Conservation (phyloP, 2,329 filamentous ascomycete genomes). For the Tolypocladium ophioglossoides region DNA sequence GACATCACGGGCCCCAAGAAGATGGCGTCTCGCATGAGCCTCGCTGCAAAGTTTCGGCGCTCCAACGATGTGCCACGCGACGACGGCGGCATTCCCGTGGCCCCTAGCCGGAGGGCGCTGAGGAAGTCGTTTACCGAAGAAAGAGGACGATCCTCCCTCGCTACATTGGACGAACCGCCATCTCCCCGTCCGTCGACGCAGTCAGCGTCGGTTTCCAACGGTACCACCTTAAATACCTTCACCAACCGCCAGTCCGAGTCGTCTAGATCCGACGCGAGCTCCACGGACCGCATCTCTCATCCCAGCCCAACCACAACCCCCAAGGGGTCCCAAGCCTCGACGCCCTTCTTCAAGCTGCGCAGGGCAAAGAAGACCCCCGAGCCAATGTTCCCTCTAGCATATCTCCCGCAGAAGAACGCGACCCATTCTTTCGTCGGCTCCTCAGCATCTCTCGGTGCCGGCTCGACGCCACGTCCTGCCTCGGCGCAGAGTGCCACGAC, state of each 20-base stretch:
- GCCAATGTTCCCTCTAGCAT: conserved; percentile 73
- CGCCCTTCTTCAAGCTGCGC: conserved; percentile 72
- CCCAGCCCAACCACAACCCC: conserved; percentile 50
- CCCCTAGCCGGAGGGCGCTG: conserved; percentile 7
- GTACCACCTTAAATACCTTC: conserved; percentile 37
- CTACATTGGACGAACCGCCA: conserved; percentile 46
- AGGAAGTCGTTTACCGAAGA: conserved; percentile 36
- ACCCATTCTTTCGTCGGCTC: conserved; percentile 27
- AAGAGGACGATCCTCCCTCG: conserved; percentile 17
- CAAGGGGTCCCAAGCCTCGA: conserved; percentile 50
- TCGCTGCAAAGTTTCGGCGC: conserved; percentile 41
- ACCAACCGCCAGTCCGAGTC: conserved; percentile 54
- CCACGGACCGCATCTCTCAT: conserved; percentile 51
- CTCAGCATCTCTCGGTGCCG: conserved; percentile 28
- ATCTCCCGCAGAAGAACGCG: conserved; percentile 61
- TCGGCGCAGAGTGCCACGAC: conserved; percentile 22
- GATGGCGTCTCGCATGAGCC: conserved; percentile 43
- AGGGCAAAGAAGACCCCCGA: conserved; percentile 64
- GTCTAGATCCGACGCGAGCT: conserved; percentile 79
- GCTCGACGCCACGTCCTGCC: conserved; percentile 21
- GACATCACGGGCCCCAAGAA: conserved; percentile 44
- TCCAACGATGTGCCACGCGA: conserved; percentile 35
- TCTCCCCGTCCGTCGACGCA: conserved; percentile 19
- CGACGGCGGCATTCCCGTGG: conserved; percentile 8
- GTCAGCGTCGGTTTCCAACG: conserved; percentile 15